A percentile compares a stretch with the other conserved stretches of the same genome.
Conservation (phyloP, 805 yeast genomes). For the Candida takata region DNA sequence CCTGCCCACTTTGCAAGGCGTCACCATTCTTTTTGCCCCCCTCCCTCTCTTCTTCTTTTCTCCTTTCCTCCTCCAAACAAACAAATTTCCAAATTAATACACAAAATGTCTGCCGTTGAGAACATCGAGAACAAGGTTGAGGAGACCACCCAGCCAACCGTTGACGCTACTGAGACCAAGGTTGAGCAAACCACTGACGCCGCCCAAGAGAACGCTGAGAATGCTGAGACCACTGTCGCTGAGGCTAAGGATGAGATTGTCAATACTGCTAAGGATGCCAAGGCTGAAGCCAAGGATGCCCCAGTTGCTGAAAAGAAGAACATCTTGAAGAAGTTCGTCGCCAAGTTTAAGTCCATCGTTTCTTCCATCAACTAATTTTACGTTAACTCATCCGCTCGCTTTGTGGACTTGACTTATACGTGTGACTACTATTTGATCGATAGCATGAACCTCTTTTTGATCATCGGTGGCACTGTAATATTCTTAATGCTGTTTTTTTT, state of each 20-base stretch:
- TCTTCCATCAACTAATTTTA: conserved; percentile 1
- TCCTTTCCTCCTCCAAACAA: background rate
- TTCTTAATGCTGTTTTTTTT: too few species aligned
- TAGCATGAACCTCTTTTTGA: too few species aligned
- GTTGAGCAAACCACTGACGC: conserved; percentile 14
- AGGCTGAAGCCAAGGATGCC: conserved; percentile 9
- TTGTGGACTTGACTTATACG: too few species aligned
- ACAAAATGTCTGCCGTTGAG: conserved; percentile 19
- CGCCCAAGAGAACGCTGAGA: conserved; percentile 11
- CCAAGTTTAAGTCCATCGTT: conserved; percentile 16
- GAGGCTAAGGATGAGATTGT: conserved; percentile 12
- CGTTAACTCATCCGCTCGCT: too few species aligned
- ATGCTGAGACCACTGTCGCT: conserved; percentile 7
- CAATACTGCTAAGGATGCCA: conserved; percentile 10
- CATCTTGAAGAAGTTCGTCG: conserved; percentile 18
- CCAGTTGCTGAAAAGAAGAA: conserved; percentile 20
- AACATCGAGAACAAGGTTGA: conserved; percentile 15
- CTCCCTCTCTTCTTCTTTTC: background rate
- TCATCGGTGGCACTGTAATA: too few species aligned
- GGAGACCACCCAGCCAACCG: conserved; percentile 10
- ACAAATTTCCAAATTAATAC: background rate
- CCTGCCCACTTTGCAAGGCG: conserved; percentile 1
- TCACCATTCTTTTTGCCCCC: conserved; percentile 1
- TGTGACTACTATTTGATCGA: too few species aligned
- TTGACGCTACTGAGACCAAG: conserved; percentile 7